These are phyloP conservation scores for Rutstroemia sp. DNA, from an alignment of 2,329 filamentous ascomycete species.

Conservation along the genomic window DNA sequence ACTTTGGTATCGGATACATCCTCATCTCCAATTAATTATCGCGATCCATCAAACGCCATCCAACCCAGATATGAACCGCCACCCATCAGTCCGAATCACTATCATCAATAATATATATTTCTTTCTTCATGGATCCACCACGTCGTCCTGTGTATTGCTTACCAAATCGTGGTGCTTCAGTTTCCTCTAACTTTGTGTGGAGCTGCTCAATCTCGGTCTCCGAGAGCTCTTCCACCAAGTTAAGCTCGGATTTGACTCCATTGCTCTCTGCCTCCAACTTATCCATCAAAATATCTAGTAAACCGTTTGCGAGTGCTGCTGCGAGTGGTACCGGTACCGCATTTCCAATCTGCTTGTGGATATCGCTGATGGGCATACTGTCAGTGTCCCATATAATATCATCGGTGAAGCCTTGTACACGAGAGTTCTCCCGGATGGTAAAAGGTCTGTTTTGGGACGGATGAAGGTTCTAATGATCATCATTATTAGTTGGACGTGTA, in stretches of 20 bases:
- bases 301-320: not conserved
- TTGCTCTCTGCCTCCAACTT: no score
- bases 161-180: no score
- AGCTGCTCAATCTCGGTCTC: no score
- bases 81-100: no score
- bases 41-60: no score
- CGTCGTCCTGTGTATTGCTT: no score
- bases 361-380: not conserved
- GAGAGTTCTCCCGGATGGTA: constrained; percentile 12
- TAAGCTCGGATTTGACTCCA: not conserved
- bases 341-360: constrained; percentile 3
- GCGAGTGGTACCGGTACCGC: constrained; percentile 2
- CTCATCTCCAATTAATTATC: no score
- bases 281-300: not conserved
- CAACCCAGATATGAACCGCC: no score
- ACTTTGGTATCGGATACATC: no score
- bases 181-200: no score
- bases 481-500: not conserved
- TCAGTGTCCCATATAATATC: constrained; percentile 11
- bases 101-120: not conserved
- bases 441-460: constrained; percentile 10
- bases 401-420: constrained; percentile 16
- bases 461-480: constrained; percentile 11
- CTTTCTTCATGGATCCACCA: not conserved
- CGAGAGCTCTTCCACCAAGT: no score